phyloP scores from a whole-genome alignment of 176 grass and related monocot genomes.

The Stipa capillata region DNA sequence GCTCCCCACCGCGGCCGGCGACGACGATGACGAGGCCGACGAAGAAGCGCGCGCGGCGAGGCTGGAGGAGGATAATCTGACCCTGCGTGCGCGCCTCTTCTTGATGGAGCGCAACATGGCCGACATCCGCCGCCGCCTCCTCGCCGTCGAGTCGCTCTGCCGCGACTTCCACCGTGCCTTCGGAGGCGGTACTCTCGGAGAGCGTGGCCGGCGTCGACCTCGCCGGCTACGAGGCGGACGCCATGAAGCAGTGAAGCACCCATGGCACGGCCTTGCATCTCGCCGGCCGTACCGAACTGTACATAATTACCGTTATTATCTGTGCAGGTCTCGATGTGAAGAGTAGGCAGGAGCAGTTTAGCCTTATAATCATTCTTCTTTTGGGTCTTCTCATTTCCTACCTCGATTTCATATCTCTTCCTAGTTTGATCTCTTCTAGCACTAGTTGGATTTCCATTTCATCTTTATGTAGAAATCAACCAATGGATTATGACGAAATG shows the following conservation, averaged over 20 bases:
- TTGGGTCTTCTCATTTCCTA: not conserved
- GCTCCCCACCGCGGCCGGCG: conserved; percentile 21
- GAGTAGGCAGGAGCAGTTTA: conserved; percentile 22
- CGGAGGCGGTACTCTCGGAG: conserved; percentile 14
- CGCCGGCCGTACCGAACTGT: conserved; percentile 5
- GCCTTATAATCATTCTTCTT: conserved; percentile 15
- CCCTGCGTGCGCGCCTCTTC: conserved; percentile 64
- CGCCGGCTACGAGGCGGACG: conserved; percentile 13
- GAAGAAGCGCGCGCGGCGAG: conserved; percentile 37
- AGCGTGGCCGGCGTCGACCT: too few species aligned
- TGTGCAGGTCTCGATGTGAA: conserved; percentile 38
- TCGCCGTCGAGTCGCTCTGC: conserved; percentile 42
- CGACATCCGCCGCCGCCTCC: conserved; percentile 52
- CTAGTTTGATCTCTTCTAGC: conserved; percentile 4
- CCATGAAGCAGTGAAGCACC: too few species aligned
- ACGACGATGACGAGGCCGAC: conserved; percentile 4
- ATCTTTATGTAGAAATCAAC: conserved; percentile 11
- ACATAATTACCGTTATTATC: conserved; percentile 31
- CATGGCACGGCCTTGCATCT: too few species aligned
- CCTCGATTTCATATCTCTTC: not conserved
- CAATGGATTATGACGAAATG: not conserved
- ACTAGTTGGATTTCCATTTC: not conserved
- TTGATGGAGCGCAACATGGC: conserved; percentile 83
- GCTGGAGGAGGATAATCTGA: conserved; percentile 82
- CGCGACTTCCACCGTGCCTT: conserved; percentile 13